These are phyloP conservation scores for Backusella luteola DNA, from an alignment of 192 early-diverging fungal species.

Conservation along the genomic window DNA sequence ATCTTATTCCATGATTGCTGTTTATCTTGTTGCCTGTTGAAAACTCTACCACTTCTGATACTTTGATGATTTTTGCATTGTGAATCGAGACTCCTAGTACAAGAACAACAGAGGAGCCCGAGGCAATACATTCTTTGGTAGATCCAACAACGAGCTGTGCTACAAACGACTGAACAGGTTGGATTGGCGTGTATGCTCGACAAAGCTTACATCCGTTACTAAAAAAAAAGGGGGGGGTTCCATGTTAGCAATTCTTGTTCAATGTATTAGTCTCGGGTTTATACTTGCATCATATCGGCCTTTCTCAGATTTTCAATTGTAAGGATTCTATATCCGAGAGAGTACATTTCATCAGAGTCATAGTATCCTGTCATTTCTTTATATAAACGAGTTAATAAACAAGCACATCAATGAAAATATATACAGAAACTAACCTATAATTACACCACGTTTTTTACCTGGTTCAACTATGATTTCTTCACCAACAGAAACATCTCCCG, in stretches of 20 bases:
- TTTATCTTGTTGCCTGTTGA: constrained; percentile 82
- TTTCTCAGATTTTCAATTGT: constrained; percentile 64
- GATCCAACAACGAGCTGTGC: constrained; percentile 94
- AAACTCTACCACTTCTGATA: constrained; percentile 76
- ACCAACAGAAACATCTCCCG: constrained; percentile 85
- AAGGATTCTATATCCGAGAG: constrained; percentile 69
- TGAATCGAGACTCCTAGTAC: constrained; percentile 82
- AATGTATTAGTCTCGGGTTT: background rate
- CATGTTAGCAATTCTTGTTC: background rate
- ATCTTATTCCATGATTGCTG: constrained; percentile 66
- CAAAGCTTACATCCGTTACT: constrained; percentile 85
- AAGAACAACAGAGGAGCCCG: constrained; percentile 83
- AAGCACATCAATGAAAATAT: background rate
- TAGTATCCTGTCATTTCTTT: constrained; percentile 72
- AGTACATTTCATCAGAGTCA: constrained; percentile 79
- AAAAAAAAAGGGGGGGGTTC: background rate
- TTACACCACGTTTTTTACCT: constrained; percentile 65
- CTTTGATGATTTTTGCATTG: constrained; percentile 68
- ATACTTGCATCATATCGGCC: constrained; percentile 51
- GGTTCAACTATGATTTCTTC: constrained; percentile 84
- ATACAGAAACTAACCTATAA: constrained; percentile 58
- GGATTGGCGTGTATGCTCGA: constrained; percentile 62
- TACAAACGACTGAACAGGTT: constrained; percentile 70
- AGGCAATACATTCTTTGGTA: constrained; percentile 81
- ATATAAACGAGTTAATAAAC: background rate